phyloP scores from a whole-genome alignment of 2,329 filamentous ascomycete genomes.

The Basipetospora chlamydospora region DNA sequence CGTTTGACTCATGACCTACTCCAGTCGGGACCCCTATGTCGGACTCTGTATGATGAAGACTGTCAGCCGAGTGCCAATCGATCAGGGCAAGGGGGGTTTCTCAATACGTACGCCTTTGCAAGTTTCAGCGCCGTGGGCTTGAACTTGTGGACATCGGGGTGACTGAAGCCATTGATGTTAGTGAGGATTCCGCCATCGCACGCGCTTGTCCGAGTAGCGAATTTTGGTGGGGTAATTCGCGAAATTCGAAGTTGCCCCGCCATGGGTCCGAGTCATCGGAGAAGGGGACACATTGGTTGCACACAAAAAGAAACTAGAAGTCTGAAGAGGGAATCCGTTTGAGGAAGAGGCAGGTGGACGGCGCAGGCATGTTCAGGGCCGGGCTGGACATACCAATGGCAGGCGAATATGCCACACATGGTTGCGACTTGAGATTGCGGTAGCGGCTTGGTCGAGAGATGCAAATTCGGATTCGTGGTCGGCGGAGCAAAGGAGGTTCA shows the following conservation, averaged over 20 bases:
- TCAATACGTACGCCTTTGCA: conserved; percentile 73
- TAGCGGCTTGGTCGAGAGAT: too few relatives aligned
- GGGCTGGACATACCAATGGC: conserved; percentile 51
- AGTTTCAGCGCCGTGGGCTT: conserved; percentile 89
- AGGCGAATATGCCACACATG: conserved; percentile 97
- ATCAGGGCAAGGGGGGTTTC: too few relatives aligned
- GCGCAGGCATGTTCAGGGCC: not conserved
- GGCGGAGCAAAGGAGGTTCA: too few relatives aligned
- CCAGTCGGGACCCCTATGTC: conserved; percentile 97
- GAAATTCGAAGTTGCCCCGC: conserved; percentile 5
- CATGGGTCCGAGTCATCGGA: too few relatives aligned
- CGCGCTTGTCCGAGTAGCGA: not conserved
- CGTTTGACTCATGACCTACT: conserved; percentile 45
- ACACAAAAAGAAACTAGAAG: too few relatives aligned
- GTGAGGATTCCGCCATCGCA: not conserved
- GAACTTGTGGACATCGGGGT: conserved; percentile 91
- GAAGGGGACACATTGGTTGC: too few relatives aligned
- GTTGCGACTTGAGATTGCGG: conserved; percentile 33
- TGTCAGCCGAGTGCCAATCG: too few relatives aligned
- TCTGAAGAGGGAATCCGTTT: too few relatives aligned
- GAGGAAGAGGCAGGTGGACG: not conserved
- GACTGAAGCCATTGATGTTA: conserved; percentile 31
- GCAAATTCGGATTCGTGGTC: too few relatives aligned
- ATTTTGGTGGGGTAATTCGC: conserved; percentile 5
- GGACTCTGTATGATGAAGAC: conserved; percentile 66